phyloP scores from a whole-genome alignment of 352 stramenopile genomes.

The Pythium oligandrum region DNA sequence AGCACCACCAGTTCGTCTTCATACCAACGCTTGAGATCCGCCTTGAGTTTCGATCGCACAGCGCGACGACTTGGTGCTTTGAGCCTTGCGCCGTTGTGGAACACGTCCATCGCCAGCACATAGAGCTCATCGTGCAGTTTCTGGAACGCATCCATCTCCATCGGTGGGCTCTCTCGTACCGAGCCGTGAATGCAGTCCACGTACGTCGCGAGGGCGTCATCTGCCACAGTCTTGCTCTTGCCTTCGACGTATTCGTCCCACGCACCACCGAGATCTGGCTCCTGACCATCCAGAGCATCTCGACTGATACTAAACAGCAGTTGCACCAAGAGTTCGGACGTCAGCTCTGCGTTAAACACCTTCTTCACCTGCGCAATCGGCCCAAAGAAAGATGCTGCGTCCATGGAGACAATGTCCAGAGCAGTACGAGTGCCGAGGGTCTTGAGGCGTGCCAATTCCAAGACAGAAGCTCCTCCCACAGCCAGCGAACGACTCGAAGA shows the following conservation, averaged over 20 bases:
- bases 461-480: constrained; percentile 12
- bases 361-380: constrained; percentile 39
- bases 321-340: constrained; percentile 38
- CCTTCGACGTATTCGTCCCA: constrained; percentile 69
- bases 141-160: constrained; percentile 57
- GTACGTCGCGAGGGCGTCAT: constrained; percentile 68
- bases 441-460: constrained; percentile 39
- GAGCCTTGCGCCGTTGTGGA: constrained; percentile 32
- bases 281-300: constrained; percentile 24
- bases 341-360: constrained; percentile 64
- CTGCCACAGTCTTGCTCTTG: constrained; percentile 41
- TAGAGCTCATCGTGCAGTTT: constrained; percentile 71
- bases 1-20: constrained; percentile 34
- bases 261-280: constrained; percentile 46
- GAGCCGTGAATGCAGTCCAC: constrained; percentile 65
- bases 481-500: background rate
- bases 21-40: constrained; percentile 35
- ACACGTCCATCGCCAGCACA: constrained; percentile 68
- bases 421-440: constrained; percentile 11
- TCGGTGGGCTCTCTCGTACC: constrained; percentile 43
- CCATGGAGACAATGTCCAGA: background rate
- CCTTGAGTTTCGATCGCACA: constrained; percentile 50
- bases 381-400: constrained; percentile 20
- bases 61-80: constrained; percentile 35
- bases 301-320: constrained; percentile 30